Base-by-base conservation (phyloP, 75 land plant species). In the Selaginella moellendorffii region DNA sequence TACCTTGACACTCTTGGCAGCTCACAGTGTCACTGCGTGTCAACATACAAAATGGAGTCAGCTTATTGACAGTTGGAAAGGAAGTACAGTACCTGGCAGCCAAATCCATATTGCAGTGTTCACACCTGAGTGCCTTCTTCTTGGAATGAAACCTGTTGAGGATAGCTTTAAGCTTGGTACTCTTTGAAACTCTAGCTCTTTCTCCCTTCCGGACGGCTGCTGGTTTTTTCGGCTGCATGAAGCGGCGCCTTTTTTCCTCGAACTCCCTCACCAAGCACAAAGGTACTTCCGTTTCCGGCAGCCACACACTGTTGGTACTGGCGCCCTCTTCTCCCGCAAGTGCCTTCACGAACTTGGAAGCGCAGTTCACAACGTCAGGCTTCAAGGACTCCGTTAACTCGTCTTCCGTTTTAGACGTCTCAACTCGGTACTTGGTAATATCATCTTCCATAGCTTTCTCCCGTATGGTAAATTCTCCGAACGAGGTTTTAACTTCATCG, bases 381-480 rank as follows among this genome's bases (percentile, higher is more conserved):
- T 65, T 18, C 62, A 52, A 24, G 81, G 80, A 65, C 63, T 42
- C 28, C 81, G 63, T 79, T 81, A 26, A 80, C 68, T 36, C 64
- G 28, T 20, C 61, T 73, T 73, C 69, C 54, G 78, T 76, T 31
- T 76, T 81, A 0, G 82, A 77, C 68, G 81, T 78, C 64, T 81
- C 84, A 53, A 89, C 73, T 66, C 85, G 72, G 76, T 89, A 89
- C 62, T 79, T 79, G 2, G 67, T 59, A 5, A 70, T 26, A n/a
- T 59, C 27, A 9, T 76, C 86, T 31, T 81, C 80, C 1, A 69
- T 46, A 29, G 63, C 27, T 60, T 83, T 89, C 26, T 66, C 67
- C 2, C 79, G 80, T 1, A 89, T 74, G 12, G 64, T 65, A 21
- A 68, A 72, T 23, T 79, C 79, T 68, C 8, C 8, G 9, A 56